Evolutionary conservation across 1,284 basidiomycete species (phyloP).

Genomic region (Meira nashicola): DNA sequence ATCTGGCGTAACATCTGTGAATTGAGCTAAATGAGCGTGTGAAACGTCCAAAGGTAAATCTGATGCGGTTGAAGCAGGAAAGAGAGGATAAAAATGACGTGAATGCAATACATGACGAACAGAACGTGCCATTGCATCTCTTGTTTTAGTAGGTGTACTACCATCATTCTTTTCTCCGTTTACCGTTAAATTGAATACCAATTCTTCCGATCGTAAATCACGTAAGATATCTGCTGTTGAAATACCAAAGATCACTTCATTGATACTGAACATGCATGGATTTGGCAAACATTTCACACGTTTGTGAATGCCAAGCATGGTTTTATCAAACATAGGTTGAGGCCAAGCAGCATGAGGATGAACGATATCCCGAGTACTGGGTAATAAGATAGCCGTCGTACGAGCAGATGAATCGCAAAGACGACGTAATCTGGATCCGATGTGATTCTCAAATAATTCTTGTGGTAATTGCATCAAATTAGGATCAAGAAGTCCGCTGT

Average conservation of each 20-base stretch:
- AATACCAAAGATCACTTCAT: conserved; percentile 72
- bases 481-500: conserved; percentile 69
- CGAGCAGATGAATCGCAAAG: conserved; percentile 65
- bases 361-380: conserved; percentile 74
- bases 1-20: conserved; percentile 62
- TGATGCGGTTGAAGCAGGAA: conserved; percentile 72
- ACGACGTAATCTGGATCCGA: conserved; percentile 62
- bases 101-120: conserved; percentile 79
- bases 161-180: conserved; percentile 10
- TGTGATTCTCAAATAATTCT: conserved; percentile 67
- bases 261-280: conserved; percentile 76
- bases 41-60: conserved; percentile 33
- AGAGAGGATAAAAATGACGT: conserved; percentile 90
- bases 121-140: conserved; percentile 71
- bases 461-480: conserved; percentile 65
- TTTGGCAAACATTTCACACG: conserved; percentile 77
- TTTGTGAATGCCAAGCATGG: conserved; percentile 52
- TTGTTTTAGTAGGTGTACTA: conserved; percentile 56
- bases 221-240: conserved; percentile 82
- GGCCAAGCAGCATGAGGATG: conserved; percentile 79
- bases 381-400: conserved; percentile 71
- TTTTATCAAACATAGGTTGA: conserved; percentile 66
- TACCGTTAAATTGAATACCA: conserved; percentile 60
- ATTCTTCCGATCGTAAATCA: conserved; percentile 80
- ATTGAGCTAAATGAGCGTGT: conserved; percentile 34